Base-by-base conservation (phyloP, 2,329 filamentous ascomycete species). In the Sclerotinia minor region DNA sequence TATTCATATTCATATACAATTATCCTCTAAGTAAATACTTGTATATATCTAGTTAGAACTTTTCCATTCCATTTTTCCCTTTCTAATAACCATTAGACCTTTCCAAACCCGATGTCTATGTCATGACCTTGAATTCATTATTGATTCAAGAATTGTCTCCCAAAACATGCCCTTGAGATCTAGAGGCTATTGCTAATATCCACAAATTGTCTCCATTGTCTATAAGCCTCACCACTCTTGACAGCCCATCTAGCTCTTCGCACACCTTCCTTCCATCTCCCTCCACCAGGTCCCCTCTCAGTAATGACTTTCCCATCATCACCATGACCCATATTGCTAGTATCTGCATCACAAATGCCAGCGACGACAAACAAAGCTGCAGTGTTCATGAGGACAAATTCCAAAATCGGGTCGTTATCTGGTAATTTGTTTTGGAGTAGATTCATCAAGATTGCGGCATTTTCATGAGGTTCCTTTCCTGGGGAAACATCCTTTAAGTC, bases 361-460 rank as follows among this genome's bases (percentile, higher is more conserved):
- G 92, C 90, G 4, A 91, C 85, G 0, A 96, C 94, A 65, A 99
- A 85, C 64, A 99, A 81, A 1, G 93, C 92, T 0, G 94, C 94
- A 1, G 94, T 91, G 76, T 99, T 99, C 80, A 98, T 91, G 64
- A 98, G 84, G 26, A 99, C 92, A 76, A 99, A 99, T 76, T 96
- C 90, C 70, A 97, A 79, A 64, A 99, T 92, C 0, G 95, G 92
- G 73, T 97, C 87, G 73, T 96, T 87, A 15, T 85, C 84, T 0
- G 87, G 81, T 58, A 96, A 79, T 78, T 96, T 85, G 70, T 91
- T 90, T 64, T 84, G 83, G 68, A 99, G 80, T 54, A 99, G 90
- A 70, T 84, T 85, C 78, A 88, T 89, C 69, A 99, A 80, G 58
- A 97, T 96, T 70, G 84, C 84, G 0, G 95, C 95, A 76, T 99